phyloP scores from a whole-genome alignment of 768 basidiomycete genomes.

The Suillus discolor region DNA sequence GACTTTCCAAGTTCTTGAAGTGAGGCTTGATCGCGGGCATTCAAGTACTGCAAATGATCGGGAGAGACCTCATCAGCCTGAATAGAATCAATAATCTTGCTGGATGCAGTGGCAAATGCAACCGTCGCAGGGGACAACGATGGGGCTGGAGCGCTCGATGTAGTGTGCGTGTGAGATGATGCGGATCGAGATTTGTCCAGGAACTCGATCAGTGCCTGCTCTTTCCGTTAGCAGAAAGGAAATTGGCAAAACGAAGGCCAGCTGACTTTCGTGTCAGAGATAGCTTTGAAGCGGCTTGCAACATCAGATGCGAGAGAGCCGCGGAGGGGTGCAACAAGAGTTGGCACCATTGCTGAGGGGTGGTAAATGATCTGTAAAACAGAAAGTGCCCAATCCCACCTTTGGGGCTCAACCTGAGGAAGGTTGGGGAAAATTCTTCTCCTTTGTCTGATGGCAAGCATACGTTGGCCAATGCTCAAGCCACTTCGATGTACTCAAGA shows the following conservation, averaged over 20 bases:
- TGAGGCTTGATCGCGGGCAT: conserved; percentile 58
- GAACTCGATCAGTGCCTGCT: conserved; percentile 74
- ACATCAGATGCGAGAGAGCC: conserved; percentile 70
- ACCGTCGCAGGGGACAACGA: conserved; percentile 80
- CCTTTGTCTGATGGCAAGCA: conserved; percentile 56
- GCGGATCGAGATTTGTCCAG: conserved; percentile 81
- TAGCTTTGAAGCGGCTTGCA: conserved; percentile 79
- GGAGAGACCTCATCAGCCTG: conserved; percentile 69
- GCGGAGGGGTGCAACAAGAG: conserved; percentile 80
- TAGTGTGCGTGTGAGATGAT: conserved; percentile 67
- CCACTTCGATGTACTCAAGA: background rate
- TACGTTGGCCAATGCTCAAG: background rate
- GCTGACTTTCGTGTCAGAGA: conserved; percentile 71
- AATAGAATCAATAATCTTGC: conserved; percentile 48
- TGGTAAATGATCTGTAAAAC: conserved; percentile 4
- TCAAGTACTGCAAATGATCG: conserved; percentile 55
- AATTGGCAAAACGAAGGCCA: background rate
- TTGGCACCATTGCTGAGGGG: conserved; percentile 73
- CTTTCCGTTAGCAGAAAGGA: background rate
- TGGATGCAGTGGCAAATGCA: conserved; percentile 46
- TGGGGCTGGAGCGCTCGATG: conserved; percentile 74
- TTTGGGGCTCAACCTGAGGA: conserved; percentile 76
- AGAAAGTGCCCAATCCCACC: conserved; percentile 42
- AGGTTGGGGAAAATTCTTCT: conserved; percentile 76
- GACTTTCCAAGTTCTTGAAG: conserved; percentile 50